Evolutionary conservation across 2,329 filamentous ascomycete genomes (phyloP).

Genomic region (Fusarium keratoplasticum): DNA sequence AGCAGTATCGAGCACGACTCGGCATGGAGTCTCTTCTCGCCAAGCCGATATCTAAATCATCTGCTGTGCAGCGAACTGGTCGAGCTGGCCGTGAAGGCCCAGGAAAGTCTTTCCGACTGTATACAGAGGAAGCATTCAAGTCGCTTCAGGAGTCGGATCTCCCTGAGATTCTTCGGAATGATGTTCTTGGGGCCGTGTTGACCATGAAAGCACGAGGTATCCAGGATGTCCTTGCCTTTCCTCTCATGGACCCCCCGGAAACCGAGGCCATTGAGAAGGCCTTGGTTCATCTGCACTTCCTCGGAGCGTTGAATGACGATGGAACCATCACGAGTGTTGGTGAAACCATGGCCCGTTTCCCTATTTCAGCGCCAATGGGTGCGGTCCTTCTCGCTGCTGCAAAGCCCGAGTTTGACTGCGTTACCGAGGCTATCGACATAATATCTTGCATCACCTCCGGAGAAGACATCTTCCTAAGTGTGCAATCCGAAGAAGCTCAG

Average conservation of each 20-base stretch:
- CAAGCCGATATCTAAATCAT: constrained; percentile 92
- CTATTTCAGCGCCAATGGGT: constrained; percentile 83
- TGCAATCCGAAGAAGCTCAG: constrained; percentile 67
- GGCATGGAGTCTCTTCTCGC: constrained; percentile 91
- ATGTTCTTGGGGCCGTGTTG: constrained; percentile 85
- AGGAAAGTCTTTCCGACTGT: constrained; percentile 90
- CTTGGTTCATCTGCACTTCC: constrained; percentile 80
- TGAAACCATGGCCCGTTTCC: constrained; percentile 82
- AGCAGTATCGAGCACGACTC: constrained; percentile 85
- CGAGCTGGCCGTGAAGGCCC: constrained; percentile 92
- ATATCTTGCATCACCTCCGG: constrained; percentile 73
- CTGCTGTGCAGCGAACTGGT: constrained; percentile 90
- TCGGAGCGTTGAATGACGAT: constrained; percentile 79
- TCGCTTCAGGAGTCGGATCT: constrained; percentile 77
- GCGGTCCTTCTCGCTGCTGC: constrained; percentile 86
- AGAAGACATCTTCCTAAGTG: constrained; percentile 71
- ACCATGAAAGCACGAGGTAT: constrained; percentile 95
- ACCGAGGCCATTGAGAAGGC: constrained; percentile 84
- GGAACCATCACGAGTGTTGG: constrained; percentile 82
- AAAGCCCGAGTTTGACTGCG: constrained; percentile 75
- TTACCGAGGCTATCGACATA: constrained; percentile 88
- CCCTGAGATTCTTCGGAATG: constrained; percentile 91
- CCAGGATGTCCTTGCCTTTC: constrained; percentile 83
- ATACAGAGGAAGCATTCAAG: constrained; percentile 82
- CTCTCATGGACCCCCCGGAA: constrained; percentile 85